These are phyloP conservation scores for Tilletia indica DNA, from an alignment of 1,284 basidiomycete genomes.

Conservation along the genomic window DNA sequence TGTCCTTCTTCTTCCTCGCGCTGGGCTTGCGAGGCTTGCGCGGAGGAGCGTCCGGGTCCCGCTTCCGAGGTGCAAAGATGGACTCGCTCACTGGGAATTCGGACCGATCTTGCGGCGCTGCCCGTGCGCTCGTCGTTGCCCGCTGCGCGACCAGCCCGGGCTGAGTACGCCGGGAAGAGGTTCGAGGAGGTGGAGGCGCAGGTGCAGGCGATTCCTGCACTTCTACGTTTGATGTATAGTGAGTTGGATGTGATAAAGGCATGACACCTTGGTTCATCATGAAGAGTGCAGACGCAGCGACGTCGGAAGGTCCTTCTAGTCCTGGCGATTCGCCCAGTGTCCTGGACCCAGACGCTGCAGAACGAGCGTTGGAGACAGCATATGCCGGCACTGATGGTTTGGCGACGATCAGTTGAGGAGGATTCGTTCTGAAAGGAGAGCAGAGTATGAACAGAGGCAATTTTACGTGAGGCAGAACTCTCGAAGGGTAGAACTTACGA, in stretches of 20 bases:
- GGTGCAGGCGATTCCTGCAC: background rate
- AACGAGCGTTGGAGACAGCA: constrained; percentile 5
- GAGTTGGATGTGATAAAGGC: background rate
- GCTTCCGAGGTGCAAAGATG: background rate
- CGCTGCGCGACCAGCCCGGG: background rate
- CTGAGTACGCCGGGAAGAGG: background rate
- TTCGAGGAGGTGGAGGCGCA: background rate
- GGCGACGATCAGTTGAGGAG: background rate
- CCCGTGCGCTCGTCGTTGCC: background rate
- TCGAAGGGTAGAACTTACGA: background rate
- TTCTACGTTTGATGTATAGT: background rate
- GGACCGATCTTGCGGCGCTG: constrained; percentile 1
- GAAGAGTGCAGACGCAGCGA: constrained; percentile 12
- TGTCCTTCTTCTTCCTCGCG: background rate
- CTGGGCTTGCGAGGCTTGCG: background rate
- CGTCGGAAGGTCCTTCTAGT: constrained; percentile 8
- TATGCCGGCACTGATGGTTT: background rate
- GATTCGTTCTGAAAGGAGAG: constrained; percentile 1
- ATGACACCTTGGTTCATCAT: constrained; percentile 12
- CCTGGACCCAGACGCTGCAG: background rate
- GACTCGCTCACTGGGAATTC: background rate
- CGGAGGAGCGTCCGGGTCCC: constrained; percentile 9
- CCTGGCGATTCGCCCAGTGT: no score
- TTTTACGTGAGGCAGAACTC: no score
- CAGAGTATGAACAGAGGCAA: background rate